Conservation (phyloP, 1,284 basidiomycete species). For the Prillingera fragicola region DNA sequence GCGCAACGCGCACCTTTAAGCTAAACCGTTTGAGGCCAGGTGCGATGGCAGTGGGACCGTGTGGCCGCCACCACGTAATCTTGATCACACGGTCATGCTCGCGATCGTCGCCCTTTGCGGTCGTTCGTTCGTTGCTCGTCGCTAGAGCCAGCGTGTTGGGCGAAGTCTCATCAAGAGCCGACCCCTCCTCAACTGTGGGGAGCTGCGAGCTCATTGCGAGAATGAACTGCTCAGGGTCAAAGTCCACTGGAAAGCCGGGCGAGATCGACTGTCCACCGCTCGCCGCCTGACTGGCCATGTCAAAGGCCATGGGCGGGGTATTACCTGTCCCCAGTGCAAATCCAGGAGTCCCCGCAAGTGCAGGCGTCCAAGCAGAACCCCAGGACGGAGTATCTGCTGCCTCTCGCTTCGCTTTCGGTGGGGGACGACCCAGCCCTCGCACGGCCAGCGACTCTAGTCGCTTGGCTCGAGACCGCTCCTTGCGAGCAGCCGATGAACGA, state of each 20-base stretch:
- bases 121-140: not conserved
- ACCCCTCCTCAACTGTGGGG: conserved; percentile 22
- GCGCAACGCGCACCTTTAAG: conserved; percentile 24
- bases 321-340: no score
- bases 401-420: conserved; percentile 1
- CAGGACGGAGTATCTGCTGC: not conserved
- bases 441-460: conserved; percentile 1
- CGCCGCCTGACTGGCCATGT: not conserved
- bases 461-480: conserved; percentile 5
- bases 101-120: not conserved
- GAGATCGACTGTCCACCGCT: conserved; percentile 3
- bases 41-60: conserved; percentile 30
- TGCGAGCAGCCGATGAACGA: conserved; percentile 14
- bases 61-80: conserved; percentile 33
- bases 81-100: conserved; percentile 21
- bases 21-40: conserved; percentile 27
- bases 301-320: not conserved
- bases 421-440: conserved; percentile 5
- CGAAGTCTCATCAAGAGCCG: conserved; percentile 1
- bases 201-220: conserved; percentile 24
- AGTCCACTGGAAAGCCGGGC: no score
- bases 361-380: no score
- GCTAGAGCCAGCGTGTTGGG: not conserved
- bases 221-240: conserved; percentile 27
- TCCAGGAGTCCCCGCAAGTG: no score